Percentiles rank a stretch among this genome's conserved stretches.
Conservation (phyloP, 2,329 filamentous ascomycete genomes). For the Apiospora pterosperma region DNA sequence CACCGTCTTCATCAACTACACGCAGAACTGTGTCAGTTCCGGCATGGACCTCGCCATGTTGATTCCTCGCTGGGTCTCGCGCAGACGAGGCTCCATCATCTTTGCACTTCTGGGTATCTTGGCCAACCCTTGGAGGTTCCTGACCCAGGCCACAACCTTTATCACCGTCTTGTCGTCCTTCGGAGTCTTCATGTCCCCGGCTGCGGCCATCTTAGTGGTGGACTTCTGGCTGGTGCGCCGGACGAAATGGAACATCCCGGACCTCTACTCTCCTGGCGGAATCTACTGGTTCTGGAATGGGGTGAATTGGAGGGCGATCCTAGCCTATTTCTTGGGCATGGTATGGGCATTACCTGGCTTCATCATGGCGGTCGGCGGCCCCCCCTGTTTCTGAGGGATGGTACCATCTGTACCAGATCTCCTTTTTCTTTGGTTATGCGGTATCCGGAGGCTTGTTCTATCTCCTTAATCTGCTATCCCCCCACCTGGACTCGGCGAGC, state of each 20-base stretch:
- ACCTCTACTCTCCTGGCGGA: conserved; percentile 15
- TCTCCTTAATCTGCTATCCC: conserved; percentile 9
- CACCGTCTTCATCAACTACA: conserved; percentile 14
- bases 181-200: conserved; percentile 17
- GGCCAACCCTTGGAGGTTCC: conserved; percentile 15
- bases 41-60: conserved; percentile 17
- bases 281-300: conserved; percentile 14
- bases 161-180: conserved; percentile 17
- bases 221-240: conserved; percentile 17
- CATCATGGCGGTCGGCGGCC: conserved; percentile 12
- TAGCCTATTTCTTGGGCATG: conserved; percentile 12
- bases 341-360: conserved; percentile 12
- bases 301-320: conserved; percentile 13
- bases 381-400: conserved; percentile 7
- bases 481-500: conserved; percentile 9
- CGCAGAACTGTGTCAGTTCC: conserved; percentile 14
- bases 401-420: conserved; percentile 13
- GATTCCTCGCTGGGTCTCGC: conserved; percentile 12
- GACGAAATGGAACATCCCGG: conserved; percentile 15
- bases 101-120: conserved; percentile 13
- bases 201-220: conserved; percentile 15
- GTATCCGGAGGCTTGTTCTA: conserved; percentile 9
- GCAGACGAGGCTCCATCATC: conserved; percentile 12
- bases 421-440: conserved; percentile 13
- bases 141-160: conserved; percentile 14